Evolutionary conservation across 495 filamentous ascomycete species (phyloP), one percentile per base, ranked within the genome.

Genomic region (Aspergillus ellipticus): DNA sequence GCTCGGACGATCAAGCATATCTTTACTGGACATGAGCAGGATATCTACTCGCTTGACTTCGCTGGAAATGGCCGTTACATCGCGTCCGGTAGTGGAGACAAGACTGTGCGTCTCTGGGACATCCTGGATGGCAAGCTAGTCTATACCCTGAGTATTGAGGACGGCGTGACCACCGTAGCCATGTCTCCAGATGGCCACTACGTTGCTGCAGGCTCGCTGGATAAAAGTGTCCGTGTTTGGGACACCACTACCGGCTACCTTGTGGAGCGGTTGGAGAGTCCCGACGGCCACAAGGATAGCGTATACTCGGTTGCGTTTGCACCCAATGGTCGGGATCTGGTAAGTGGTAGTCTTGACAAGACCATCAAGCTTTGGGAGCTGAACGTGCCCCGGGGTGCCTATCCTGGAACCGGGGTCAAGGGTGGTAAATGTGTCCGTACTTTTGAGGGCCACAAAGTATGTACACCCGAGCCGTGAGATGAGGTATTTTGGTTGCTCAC

Each of bases 311-410:
- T 96, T 47, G 90, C 90, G 3, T 96, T 96, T 67, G 89, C 90
- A 24, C 90, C 90, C 22, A 92, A 90, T 59, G 89, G 90, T 48
- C 86, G 87, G 54, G 89, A 92, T 60, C 83, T 96, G 49, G 89
- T 96, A 65, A 91, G 88, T 65, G 90, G 90, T 54, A 91, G 88
- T 81, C 75, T 96, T 59, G 90, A 96, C 69, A 93, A 92, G 80
- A 94, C 90, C 3, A 96, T 96, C 77, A 96, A 96, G 79, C 89
- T 94, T 80, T 96, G 90, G 90, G 90, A 96, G 71, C 78, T 96
- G 39, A 82, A 79, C 24, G 81, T 86, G 26, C 82, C 89, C 46
- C 80, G 88, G 54, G 83, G 83, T 46, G 70, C 79, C 57, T 77
- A 85, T 51, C 75, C 80, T 39, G 82, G 82, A 64, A 78, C 78